Evolutionary conservation across 352 stramenopile species (phyloP).

Genomic region (Globisporangium nodosum): DNA sequence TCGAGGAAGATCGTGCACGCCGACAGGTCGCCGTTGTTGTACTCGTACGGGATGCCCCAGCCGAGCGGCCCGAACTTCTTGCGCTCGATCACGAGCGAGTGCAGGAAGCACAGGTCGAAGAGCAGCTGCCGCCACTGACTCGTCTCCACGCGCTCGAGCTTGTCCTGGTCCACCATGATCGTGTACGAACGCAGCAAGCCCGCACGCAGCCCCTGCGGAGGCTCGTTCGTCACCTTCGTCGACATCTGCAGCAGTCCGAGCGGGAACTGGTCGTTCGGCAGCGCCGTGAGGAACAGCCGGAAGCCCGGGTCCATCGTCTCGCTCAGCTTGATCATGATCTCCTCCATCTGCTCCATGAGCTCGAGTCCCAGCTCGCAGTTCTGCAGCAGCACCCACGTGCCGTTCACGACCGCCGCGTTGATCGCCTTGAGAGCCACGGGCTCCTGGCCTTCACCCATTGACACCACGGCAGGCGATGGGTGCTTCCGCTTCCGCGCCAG

Average conservation of each 20-base stretch:
- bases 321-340: slow-evolving; percentile 94
- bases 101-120: slow-evolving; percentile 97
- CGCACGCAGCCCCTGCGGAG: slow-evolving; percentile 93
- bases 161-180: slow-evolving; percentile 99
- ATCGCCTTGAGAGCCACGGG: slow-evolving; percentile 96
- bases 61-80: slow-evolving; percentile 98
- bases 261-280: slow-evolving; percentile 95
- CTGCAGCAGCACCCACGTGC: slow-evolving; percentile 97
- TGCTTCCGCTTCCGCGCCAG: slow-evolving; percentile 97
- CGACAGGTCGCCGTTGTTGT: slow-evolving; percentile 97
- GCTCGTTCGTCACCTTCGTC: slow-evolving; percentile 98
- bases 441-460: slow-evolving; percentile 97
- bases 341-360: slow-evolving; percentile 98
- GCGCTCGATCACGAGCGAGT: slow-evolving; percentile 97
- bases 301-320: slow-evolving; percentile 96
- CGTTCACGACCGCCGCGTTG: slow-evolving; percentile 94
- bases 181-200: slow-evolving; percentile 96
- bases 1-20: slow-evolving; percentile 98
- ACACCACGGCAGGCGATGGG: slow-evolving; percentile 94
- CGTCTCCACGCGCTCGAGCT: slow-evolving; percentile 95
- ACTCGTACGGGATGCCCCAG: slow-evolving; percentile 99
- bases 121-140: slow-evolving; percentile 95
- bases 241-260: slow-evolving; percentile 98
- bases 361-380: slow-evolving; percentile 98
- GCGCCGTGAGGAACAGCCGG: slow-evolving; percentile 96